Conservation (phyloP, 805 yeast genomes). For the Zygosaccharomyces lentus region DNA sequence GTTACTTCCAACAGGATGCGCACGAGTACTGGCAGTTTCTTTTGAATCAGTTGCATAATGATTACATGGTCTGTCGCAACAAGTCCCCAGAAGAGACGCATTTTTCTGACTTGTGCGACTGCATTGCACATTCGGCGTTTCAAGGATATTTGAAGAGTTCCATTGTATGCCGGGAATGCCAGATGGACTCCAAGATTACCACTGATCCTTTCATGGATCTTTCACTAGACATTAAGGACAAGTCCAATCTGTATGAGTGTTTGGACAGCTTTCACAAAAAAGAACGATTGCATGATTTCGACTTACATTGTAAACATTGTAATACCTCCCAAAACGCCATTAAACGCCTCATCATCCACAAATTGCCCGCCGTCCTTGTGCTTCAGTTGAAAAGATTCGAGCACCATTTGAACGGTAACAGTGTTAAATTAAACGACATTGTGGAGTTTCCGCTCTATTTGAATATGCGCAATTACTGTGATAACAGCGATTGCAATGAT, state of each 20-base stretch:
- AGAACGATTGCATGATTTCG: conserved; percentile 66
- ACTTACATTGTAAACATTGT: conserved; percentile 69
- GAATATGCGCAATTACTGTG: conserved; percentile 61
- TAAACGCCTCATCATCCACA: conserved; percentile 65
- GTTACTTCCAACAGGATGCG: conserved; percentile 96
- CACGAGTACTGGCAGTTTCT: conserved; percentile 96
- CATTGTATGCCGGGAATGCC: conserved; percentile 68
- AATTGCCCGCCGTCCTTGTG: conserved; percentile 71
- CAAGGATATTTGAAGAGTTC: conserved; percentile 80
- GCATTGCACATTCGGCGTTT: conserved; percentile 79
- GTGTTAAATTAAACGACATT: conserved; percentile 71
- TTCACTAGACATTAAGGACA: conserved; percentile 64
- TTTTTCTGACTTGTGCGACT: conserved; percentile 46
- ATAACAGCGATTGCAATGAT: conserved; percentile 8
- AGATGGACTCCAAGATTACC: conserved; percentile 54
- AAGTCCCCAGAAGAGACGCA: conserved; percentile 13
- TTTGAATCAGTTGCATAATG: conserved; percentile 72
- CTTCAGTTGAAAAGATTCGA: conserved; percentile 75
- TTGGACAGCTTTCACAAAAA: conserved; percentile 69
- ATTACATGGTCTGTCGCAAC: conserved; percentile 21
- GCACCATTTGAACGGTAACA: conserved; percentile 38
- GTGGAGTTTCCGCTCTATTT: conserved; percentile 70
- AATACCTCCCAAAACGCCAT: conserved; percentile 56
- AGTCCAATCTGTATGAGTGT: conserved; percentile 53
- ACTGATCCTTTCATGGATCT: conserved; percentile 88